These are phyloP conservation scores for Cardamine occulta DNA, from an alignment of 345 rosid genomes.

Conservation along the genomic window DNA sequence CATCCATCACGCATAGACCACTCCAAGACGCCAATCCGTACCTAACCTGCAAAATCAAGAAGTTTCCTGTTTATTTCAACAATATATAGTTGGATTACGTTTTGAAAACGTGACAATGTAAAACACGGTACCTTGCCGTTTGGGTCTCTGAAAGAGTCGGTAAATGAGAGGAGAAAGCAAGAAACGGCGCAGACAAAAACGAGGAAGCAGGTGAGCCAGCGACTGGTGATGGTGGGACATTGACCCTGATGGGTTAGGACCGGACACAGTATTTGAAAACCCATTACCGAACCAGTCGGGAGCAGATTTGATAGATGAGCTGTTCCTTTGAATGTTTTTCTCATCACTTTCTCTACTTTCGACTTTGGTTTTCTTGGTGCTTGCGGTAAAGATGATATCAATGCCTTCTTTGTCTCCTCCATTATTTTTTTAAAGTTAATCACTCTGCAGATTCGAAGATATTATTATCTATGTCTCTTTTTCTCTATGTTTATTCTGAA, in stretches of 20 bases:
- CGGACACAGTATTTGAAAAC: conserved; percentile 74
- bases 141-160: conserved; percentile 66
- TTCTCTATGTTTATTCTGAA: neutral
- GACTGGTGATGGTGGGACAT: conserved; percentile 54
- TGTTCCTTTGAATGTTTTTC: conserved; percentile 74
- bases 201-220: conserved; percentile 49
- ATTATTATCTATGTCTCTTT: neutral
- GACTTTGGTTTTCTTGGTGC: conserved; percentile 53
- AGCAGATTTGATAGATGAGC: conserved; percentile 60
- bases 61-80: neutral
- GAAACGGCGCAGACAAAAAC: conserved; percentile 49
- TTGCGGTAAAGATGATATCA: conserved; percentile 33
- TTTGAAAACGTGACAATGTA: neutral
- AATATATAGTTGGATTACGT: no score
- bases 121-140: conserved; percentile 55
- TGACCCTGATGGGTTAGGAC: conserved; percentile 65
- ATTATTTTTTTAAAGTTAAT: neutral
- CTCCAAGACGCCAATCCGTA: conserved; percentile 65
- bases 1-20: conserved; percentile 68
- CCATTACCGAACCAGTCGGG: conserved; percentile 73
- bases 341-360: conserved; percentile 48
- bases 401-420: conserved; percentile 21
- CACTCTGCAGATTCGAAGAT: neutral
- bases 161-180: conserved; percentile 63
- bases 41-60: conserved; percentile 41